Conservation (phyloP, 805 yeast genomes). For the Metschnikowia santaceciliae region DNA sequence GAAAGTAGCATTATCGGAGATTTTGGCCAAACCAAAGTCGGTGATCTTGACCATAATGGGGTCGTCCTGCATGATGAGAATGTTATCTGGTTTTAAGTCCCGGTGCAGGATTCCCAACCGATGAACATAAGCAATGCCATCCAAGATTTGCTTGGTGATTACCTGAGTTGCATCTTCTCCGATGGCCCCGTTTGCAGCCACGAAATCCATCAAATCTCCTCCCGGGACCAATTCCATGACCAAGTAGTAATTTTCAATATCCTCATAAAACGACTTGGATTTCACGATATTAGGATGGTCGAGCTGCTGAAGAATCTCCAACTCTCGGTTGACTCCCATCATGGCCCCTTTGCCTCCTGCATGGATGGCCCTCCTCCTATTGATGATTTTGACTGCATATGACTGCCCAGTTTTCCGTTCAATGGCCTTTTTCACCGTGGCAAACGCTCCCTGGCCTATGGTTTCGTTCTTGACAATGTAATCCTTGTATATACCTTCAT, state of each 20-base stretch:
- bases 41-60: slow-evolving; percentile 91
- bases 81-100: slow-evolving; percentile 94
- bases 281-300: slow-evolving; percentile 84
- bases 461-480: slow-evolving; percentile 79
- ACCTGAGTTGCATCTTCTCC: slow-evolving; percentile 89
- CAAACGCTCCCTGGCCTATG: slow-evolving; percentile 98
- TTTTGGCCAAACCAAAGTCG: slow-evolving; percentile 94
- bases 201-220: slow-evolving; percentile 97
- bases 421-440: slow-evolving; percentile 87
- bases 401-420: slow-evolving; percentile 82
- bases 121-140: slow-evolving; percentile 86
- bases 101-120: slow-evolving; percentile 89
- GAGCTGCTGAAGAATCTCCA: slow-evolving; percentile 70
- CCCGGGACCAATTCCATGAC: slow-evolving; percentile 97
- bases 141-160: slow-evolving; percentile 76
- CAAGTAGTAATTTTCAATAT: slow-evolving; percentile 70
- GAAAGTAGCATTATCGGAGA: slow-evolving; percentile 75
- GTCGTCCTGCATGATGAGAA: slow-evolving; percentile 82
- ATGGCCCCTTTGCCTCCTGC: slow-evolving; percentile 56
- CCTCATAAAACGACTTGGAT: slow-evolving; percentile 82
- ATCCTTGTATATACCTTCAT: slow-evolving; percentile 60
- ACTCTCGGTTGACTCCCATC: slow-evolving; percentile 81
- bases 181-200: slow-evolving; percentile 85
- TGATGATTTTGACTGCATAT: slow-evolving; percentile 87
- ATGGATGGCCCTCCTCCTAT: slow-evolving; percentile 67